These are phyloP conservation scores for Tetrapisispora taiwanensis DNA, from an alignment of 805 yeast genomes.

Conservation along the genomic window DNA sequence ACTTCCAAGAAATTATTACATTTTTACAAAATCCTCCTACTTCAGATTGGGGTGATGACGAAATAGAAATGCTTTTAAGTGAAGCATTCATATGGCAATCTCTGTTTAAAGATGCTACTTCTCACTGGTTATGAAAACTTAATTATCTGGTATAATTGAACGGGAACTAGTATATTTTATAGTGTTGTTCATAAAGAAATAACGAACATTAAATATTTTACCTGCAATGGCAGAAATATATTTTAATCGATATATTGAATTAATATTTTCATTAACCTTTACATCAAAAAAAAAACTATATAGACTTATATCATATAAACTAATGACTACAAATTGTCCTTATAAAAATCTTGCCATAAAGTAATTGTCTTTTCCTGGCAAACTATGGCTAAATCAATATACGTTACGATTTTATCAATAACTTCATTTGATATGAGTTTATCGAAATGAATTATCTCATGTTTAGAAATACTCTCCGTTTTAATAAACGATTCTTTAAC, in stretches of 20 bases:
- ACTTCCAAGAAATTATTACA: slow-evolving; percentile 88
- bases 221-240: not conserved
- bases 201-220: too few relatives aligned
- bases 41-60: slow-evolving; percentile 72
- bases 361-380: slow-evolving; percentile 85
- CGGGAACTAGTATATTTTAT: too few relatives aligned
- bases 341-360: slow-evolving; percentile 79
- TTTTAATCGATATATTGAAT: not conserved
- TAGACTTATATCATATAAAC: not conserved
- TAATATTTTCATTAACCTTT: not conserved
- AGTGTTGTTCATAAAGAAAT: not conserved
- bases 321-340: slow-evolving; percentile 27
- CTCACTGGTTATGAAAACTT: slow-evolving; percentile 49
- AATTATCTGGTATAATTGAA: slow-evolving; percentile 3
- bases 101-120: slow-evolving; percentile 78
- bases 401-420: slow-evolving; percentile 79
- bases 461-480: slow-evolving; percentile 54
- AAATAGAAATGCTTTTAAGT: slow-evolving; percentile 81
- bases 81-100: slow-evolving; percentile 97
- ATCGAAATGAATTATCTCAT: slow-evolving; percentile 60
- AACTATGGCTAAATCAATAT: slow-evolving; percentile 80
- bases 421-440: slow-evolving; percentile 71
- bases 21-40: slow-evolving; percentile 90
- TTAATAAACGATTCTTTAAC: slow-evolving; percentile 53
- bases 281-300: not conserved